These are phyloP conservation scores for Urochloa ruziziensis DNA, from an alignment of 176 grass and related monocot species.

Conservation along the genomic window DNA sequence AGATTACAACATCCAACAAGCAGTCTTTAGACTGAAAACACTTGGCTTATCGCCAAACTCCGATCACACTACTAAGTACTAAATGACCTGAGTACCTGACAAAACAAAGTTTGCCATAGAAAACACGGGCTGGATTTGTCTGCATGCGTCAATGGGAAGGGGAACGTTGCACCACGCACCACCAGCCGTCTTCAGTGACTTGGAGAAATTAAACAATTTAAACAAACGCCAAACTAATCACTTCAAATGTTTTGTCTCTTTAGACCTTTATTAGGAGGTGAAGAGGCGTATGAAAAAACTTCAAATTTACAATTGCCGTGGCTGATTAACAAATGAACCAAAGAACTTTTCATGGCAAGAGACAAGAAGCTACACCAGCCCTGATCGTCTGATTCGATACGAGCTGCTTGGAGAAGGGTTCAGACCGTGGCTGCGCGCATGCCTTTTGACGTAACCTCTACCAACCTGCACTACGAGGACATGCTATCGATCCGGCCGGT, in stretches of 20 bases:
- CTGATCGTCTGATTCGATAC: too few species aligned
- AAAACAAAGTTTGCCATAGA: too few species aligned
- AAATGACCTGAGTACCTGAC: too few species aligned
- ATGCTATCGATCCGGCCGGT: neutral
- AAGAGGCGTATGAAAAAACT: too few species aligned
- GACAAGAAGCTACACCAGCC: neutral
- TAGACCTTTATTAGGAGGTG: too few species aligned
- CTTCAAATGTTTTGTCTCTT: too few species aligned
- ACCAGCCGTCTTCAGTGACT: slow-evolving; percentile 11
- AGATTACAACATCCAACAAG: too few species aligned
- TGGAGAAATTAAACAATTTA: neutral
- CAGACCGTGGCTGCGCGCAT: neutral
- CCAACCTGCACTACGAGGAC: neutral
- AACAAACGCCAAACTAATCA: neutral
- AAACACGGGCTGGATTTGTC: neutral
- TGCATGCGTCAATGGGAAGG: neutral
- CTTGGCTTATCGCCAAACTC: too few species aligned
- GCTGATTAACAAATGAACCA: too few species aligned
- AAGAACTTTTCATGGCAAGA: neutral
- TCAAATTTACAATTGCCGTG: too few species aligned
- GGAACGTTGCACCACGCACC: neutral
- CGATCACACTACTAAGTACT: too few species aligned
- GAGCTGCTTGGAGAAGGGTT: neutral
- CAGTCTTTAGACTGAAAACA: too few species aligned
- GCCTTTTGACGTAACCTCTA: neutral